These are phyloP conservation scores for Recurvomyces mirabilis DNA, from an alignment of 495 filamentous ascomycete genomes.

Conservation along the genomic window DNA sequence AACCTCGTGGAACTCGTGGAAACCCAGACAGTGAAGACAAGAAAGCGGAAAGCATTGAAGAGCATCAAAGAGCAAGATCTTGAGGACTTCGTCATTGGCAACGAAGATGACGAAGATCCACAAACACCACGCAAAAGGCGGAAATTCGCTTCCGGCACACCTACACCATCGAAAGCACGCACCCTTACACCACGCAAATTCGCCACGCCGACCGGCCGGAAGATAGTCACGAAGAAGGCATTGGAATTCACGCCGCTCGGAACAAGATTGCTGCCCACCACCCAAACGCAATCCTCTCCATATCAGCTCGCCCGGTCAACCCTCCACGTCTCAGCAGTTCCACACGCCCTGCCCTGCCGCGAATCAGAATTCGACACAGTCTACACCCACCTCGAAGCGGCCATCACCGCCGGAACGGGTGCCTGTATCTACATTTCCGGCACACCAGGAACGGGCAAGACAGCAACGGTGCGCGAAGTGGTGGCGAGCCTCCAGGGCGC, in stretches of 20 bases:
- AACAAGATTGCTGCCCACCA: conserved; percentile 70
- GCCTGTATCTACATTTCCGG: conserved; percentile 99
- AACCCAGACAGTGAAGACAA: conserved; percentile 57
- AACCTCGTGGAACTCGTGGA: conserved; percentile 53
- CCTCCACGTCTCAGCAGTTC: conserved; percentile 88
- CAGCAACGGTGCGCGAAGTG: conserved; percentile 92
- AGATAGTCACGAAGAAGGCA: conserved; percentile 76
- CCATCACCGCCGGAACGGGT: conserved; percentile 85
- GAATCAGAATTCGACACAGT: conserved; percentile 85
- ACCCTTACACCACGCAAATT: conserved; percentile 42
- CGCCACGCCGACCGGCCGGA: conserved; percentile 62
- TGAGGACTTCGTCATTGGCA: conserved; percentile 37
- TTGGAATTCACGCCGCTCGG: conserved; percentile 92
- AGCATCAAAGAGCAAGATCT: conserved; percentile 32
- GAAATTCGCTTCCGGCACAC: conserved; percentile 40
- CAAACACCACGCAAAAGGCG: conserved; percentile 50
- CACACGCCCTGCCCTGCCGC: conserved; percentile 77
- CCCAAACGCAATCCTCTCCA: conserved; percentile 67
- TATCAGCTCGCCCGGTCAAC: conserved; percentile 82
- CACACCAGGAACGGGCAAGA: conserved; percentile 97
- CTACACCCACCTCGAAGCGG: conserved; percentile 84
- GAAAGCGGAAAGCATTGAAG: conserved; percentile 38
- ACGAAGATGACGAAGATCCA: conserved; percentile 39
- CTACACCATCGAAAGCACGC: conserved; percentile 45
- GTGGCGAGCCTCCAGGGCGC: conserved; percentile 76